phyloP scores from a whole-genome alignment of 78 protist genomes.

The Dictyostelium intermedium region DNA sequence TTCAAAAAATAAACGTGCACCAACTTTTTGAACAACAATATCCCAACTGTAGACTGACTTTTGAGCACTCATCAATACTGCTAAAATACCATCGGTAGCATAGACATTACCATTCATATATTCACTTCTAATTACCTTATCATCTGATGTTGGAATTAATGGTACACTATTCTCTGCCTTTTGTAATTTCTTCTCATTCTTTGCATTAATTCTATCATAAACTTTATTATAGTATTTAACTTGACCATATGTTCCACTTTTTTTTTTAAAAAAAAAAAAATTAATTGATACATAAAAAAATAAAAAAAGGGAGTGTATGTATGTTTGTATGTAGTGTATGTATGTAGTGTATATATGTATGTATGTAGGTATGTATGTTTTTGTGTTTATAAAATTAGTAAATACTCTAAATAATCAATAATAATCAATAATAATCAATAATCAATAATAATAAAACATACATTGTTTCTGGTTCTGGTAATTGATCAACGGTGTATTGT shows the following conservation, averaged over 20 bases:
- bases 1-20: constrained; percentile 87
- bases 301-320: no score
- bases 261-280: no score
- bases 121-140: constrained; percentile 44
- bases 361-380: no score
- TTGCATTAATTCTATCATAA: constrained; percentile 15
- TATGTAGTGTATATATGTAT: no score
- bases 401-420: no score
- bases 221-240: constrained; percentile 47
- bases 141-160: constrained; percentile 52
- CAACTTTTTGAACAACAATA: constrained; percentile 76
- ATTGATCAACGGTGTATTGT: not conserved
- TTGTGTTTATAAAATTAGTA: no score
- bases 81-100: constrained; percentile 86
- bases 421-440: no score
- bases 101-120: constrained; percentile 78
- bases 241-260: constrained; percentile 54
- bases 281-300: no score
- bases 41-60: constrained; percentile 91
- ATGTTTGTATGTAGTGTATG: no score
- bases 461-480: constrained; percentile 35
- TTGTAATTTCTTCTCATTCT: constrained; percentile 40
- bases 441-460: not conserved
- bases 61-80: constrained; percentile 86
- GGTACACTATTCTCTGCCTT: constrained; percentile 21